Evolutionary conservation across 257 asterid species (phyloP), one percentile per base, ranked within the genome.

Genomic region (Cinchona pubescens): DNA sequence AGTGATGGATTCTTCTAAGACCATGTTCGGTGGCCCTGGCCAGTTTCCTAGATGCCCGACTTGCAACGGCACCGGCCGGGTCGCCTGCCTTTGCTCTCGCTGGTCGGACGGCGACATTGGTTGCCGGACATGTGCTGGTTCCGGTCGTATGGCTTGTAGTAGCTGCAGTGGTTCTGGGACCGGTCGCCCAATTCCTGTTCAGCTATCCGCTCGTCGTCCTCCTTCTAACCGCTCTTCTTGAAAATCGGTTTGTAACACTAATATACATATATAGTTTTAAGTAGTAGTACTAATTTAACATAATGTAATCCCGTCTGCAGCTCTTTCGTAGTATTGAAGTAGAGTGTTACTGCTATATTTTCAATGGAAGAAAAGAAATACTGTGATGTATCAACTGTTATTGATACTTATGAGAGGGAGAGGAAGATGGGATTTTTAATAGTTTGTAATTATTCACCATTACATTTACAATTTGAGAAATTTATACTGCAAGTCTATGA

Each of bases 91-190:
- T 72, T 94, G 99, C 48, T 81, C 93, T 29, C 97, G 99, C 16
- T 94, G 98, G 98, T 89, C 97, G 56, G 98, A 94, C 73, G 95
- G 96, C 0, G 97, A 94, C 67, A 72, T 27, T n/a, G 98, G 98
- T 0, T 94, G 98, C 80, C 88, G 97, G 87, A 81, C 96, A 0
- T 94, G 99, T 73, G 79, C 96, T 71, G 97, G 99, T 48, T 92
- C 97, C 40, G 97, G 99, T 70, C 95, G 97, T 2, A 90, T 85
- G 92, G 91, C 85, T 25, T 94, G 99, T 83, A 85, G 78, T 72
- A 89, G 90, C 80, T 94, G 99, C 67, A 97, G 97, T 6, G 99
- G 99, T 8, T 69, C 88, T 27, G 99, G 99, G 23, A 90, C 97
- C 9, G 97, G 99, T 46, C 93, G 99, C 27, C 96, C 96, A 0